Evolutionary conservation across 2,329 filamentous ascomycete genomes (phyloP), one percentile per base, ranked within the genome.

Genomic region (Apiospora sp.): DNA sequence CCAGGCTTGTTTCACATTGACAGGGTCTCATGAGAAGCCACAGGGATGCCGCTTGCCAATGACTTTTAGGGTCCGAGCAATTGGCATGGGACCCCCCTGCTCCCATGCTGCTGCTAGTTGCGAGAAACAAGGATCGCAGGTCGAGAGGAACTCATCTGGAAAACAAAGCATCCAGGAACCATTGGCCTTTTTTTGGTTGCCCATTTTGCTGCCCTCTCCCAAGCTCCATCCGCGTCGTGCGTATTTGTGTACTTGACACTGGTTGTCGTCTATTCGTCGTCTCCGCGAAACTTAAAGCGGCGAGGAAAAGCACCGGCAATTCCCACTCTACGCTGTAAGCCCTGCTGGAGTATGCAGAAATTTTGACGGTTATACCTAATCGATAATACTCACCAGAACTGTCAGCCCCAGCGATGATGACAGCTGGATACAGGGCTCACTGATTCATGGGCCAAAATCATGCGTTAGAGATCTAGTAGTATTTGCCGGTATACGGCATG

Each of bases 1-100:
- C 83, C 85, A 86, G 84, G 82, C 82, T 79, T 78, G 86, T 87
- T 87, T 87, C 86, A 87, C 75, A 77, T 82, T 79, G 68, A 82
- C 79, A 81, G 81, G 80, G 75, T 74, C 74, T 73, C 73, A 75
- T 73, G 75, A 74, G 77, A 72, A 76, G 71, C 75, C 75, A 73
- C 76, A 77, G 75, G 76, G 74, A 73, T 76, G 68, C 34, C 19
- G 49, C 46, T 51, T 44, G 68, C 68, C 68, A 70, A 70, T 58
- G 67, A 44, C 68, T 51, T 54, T 70, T 41, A 69, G 68, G 34
- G 68, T 70, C 68, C 68, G 68, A 51, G 68, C 68, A n/a, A 22
- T 10, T 37, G 30, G 22, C 30, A 70, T n/a, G 67, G 54, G 54
- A 61, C 30, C 58, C 58, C 58, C 58, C 27, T 37, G 54, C 54